Evolutionary conservation across 441 rosid genomes (phyloP).

Genomic region (Croton laevigatus): DNA sequence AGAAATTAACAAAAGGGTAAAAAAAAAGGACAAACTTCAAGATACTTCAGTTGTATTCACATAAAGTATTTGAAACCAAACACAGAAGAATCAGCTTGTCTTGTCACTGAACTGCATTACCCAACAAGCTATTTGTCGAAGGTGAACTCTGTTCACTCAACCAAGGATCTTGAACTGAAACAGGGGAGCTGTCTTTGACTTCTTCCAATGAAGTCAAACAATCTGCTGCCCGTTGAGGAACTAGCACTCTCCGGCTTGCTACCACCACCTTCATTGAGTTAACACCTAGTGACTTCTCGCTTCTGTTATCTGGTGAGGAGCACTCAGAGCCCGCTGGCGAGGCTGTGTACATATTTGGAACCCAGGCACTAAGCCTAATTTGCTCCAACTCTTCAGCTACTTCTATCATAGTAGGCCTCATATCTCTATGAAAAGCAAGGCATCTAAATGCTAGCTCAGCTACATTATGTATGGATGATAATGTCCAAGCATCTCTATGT

Average conservation of each 20-base stretch:
- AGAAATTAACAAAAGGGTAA: background rate
- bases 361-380: conserved; percentile 61
- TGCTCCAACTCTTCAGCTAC: conserved; percentile 73
- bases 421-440: conserved; percentile 77
- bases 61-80: conserved; percentile 14
- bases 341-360: conserved; percentile 43
- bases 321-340: conserved; percentile 50
- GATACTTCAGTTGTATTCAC: conserved; percentile 22
- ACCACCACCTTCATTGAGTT: conserved; percentile 27
- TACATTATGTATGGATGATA: conserved; percentile 61
- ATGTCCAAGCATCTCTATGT: conserved; percentile 63
- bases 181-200: conserved; percentile 61
- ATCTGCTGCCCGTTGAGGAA: conserved; percentile 40
- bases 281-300: conserved; percentile 37
- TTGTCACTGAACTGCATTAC: conserved; percentile 49
- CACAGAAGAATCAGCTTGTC: conserved; percentile 7
- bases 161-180: conserved; percentile 89
- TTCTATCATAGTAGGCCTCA: conserved; percentile 89
- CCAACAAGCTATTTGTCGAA: conserved; percentile 72
- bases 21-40: background rate
- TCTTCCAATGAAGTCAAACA: conserved; percentile 40
- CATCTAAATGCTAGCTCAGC: conserved; percentile 92
- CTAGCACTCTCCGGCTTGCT: conserved; percentile 43
- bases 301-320: conserved; percentile 43
- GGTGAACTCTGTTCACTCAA: conserved; percentile 89